Evolutionary conservation across 2,329 filamentous ascomycete species (phyloP).

Genomic region (Xylariaceae sp.): DNA sequence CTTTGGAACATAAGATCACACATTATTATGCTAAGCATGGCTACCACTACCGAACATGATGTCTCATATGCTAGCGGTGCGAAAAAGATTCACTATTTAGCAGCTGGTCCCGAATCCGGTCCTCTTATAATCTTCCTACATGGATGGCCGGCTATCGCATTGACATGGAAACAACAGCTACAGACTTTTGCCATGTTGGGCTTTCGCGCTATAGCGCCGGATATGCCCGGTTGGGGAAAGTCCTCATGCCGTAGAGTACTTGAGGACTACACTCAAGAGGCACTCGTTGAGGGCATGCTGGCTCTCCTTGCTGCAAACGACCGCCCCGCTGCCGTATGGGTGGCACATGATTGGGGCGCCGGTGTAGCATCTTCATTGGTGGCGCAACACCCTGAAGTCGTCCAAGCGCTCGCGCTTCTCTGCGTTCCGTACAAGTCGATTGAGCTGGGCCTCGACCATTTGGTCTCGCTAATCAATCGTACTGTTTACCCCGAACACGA

Average conservation of each 20-base stretch:
- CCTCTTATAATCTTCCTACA: constrained; percentile 33
- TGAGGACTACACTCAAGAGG: constrained; percentile 29
- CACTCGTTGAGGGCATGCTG: constrained; percentile 31
- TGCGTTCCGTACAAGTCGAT: constrained; percentile 40
- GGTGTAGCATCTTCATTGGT: constrained; percentile 26
- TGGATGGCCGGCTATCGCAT: constrained; percentile 35
- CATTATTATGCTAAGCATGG: no score
- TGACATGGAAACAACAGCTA: constrained; percentile 32
- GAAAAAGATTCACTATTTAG: constrained; percentile 29
- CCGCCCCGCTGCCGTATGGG: constrained; percentile 41
- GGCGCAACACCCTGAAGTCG: constrained; percentile 26
- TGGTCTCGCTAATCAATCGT: constrained; percentile 37
- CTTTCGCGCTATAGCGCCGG: constrained; percentile 32
- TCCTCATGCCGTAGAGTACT: constrained; percentile 31
- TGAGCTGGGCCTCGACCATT: constrained; percentile 37
- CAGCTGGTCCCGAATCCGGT: constrained; percentile 25
- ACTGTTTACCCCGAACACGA: constrained; percentile 42
- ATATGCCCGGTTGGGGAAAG: constrained; percentile 35
- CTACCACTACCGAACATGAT: constrained; percentile 14
- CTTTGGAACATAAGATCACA: no score
- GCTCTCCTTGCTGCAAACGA: constrained; percentile 31
- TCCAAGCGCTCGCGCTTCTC: constrained; percentile 23
- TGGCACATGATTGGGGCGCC: constrained; percentile 43
- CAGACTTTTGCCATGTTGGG: constrained; percentile 27
- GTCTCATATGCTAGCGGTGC: constrained; percentile 19